Evolutionary conservation across 225 moss, liverwort and hornwort species (phyloP).

Genomic region (Sphagnum tenellum): DNA sequence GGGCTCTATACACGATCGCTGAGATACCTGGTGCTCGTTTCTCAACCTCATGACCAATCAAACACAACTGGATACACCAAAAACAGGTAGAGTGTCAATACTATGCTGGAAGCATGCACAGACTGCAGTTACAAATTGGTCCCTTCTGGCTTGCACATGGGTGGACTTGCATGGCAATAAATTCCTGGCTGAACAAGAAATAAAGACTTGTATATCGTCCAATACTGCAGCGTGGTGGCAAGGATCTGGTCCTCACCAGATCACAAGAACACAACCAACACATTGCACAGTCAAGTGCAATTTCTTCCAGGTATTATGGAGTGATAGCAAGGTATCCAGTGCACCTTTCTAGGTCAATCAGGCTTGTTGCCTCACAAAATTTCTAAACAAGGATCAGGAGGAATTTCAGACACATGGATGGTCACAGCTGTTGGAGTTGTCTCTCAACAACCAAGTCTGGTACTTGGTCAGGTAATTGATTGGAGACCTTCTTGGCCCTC

Average conservation of each 20-base stretch:
- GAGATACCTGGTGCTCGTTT: conserved; percentile 31
- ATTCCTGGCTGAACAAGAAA: not conserved
- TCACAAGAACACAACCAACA: not conserved
- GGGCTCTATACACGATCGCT: conserved; percentile 17
- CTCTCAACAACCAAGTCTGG: no score
- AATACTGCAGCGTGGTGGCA: not conserved
- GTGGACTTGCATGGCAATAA: not conserved
- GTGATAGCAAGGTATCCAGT: no score
- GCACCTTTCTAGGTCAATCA: no score
- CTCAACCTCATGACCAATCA: conserved; percentile 15
- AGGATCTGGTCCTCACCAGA: not conserved
- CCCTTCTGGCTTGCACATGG: not conserved
- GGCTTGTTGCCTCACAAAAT: no score
- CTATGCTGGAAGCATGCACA: no score
- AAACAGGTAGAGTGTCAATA: not conserved
- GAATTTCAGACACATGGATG: no score
- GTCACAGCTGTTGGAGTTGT: no score
- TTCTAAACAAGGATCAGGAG: no score
- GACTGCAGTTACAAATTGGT: not conserved
- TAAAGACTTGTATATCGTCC: not conserved
- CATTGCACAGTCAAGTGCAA: no score
- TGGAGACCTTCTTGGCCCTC: no score
- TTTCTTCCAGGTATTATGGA: no score
- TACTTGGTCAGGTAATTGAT: no score
- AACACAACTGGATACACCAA: conserved; percentile 3